phyloP scores from a whole-genome alignment of 768 basidiomycete genomes.

The Suillus subluteus region DNA sequence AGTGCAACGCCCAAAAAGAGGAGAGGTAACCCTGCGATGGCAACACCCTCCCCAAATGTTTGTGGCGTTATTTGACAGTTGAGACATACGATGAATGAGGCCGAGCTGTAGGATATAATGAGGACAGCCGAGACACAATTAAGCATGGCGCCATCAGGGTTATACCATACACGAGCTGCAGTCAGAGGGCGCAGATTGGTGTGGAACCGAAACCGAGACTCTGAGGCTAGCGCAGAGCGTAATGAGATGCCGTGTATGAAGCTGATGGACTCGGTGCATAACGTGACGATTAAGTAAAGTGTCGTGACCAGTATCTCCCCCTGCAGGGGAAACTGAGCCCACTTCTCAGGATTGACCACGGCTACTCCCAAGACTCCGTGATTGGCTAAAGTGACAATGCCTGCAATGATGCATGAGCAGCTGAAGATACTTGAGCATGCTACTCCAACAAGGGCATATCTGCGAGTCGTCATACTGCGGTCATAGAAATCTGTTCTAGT shows the following conservation, averaged over 20 bases:
- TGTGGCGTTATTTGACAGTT: neutral
- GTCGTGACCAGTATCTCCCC: too few relatives aligned
- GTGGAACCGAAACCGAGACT: too few relatives aligned
- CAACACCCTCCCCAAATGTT: neutral
- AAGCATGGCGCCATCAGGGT: constrained; percentile 26
- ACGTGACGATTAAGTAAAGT: too few relatives aligned
- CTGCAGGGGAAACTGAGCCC: too few relatives aligned
- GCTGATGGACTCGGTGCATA: too few relatives aligned
- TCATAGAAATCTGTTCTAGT: neutral
- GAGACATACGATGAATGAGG: constrained; percentile 21
- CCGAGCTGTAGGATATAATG: constrained; percentile 33
- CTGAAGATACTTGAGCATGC: neutral
- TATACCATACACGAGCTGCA: constrained; percentile 13
- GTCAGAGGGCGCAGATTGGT: too few relatives aligned
- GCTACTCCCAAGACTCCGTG: neutral
- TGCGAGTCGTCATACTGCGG: neutral
- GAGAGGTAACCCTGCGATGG: constrained; percentile 26
- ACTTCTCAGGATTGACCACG: neutral
- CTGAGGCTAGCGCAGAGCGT: too few relatives aligned
- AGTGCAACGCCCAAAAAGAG: neutral
- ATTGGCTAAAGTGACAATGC: neutral
- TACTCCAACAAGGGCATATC: neutral
- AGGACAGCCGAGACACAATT: constrained; percentile 31
- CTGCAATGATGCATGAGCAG: neutral
- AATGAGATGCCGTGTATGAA: too few relatives aligned